Evolutionary conservation across 2,329 filamentous ascomycete species (phyloP), one percentile per base, ranked within the genome.

Genomic region (Coniochaeta sp.): DNA sequence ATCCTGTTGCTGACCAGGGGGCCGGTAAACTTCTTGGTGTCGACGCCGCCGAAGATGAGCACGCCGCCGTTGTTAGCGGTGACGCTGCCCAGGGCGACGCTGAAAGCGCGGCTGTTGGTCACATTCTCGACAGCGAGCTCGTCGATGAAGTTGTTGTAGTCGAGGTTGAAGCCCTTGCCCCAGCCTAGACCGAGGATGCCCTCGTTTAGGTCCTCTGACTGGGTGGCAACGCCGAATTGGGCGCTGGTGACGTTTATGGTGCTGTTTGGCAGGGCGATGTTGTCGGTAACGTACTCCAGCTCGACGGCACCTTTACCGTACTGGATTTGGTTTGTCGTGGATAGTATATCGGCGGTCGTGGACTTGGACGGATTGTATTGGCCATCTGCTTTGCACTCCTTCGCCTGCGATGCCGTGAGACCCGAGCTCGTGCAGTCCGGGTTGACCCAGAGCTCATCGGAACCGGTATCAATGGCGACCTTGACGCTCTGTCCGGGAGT

Each of bases 181-280:
- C 90, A 90, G 26, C 90, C 90, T 60, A 95, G 87, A 24, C 91
- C 91, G 22, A 96, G 73, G 55, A 95, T 90, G 40, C 81, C 81
- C 0, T 79, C 74, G 61, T 80, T 81, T 63, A 81, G 76, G 62
- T 81, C 76, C 16, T 70, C 62, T 6, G 76, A 77, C 14, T 69
- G 66, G 43, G 79, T 81, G n/a, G 86, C 87, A 40, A 89, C 81
- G 62, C 87, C 87, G 62, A 90, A 88, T 67, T 87, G 83, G 58
- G 88, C 78, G n/a, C 75, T 69, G 19, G 75, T 68, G 17, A 86
- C 70, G 11, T 77, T 75, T 1, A 76, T 66, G 11, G 71, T 63
- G 38, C 74, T 75, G 52, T 74, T 74, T 7, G 73, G 70, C 24
- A 83, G 73, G 11, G 70, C 65, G 57, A 83, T 75, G 58, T 69